Evolutionary conservation across 805 yeast genomes (phyloP).

Genomic region (Vanderwaltozyma yarrowii): DNA sequence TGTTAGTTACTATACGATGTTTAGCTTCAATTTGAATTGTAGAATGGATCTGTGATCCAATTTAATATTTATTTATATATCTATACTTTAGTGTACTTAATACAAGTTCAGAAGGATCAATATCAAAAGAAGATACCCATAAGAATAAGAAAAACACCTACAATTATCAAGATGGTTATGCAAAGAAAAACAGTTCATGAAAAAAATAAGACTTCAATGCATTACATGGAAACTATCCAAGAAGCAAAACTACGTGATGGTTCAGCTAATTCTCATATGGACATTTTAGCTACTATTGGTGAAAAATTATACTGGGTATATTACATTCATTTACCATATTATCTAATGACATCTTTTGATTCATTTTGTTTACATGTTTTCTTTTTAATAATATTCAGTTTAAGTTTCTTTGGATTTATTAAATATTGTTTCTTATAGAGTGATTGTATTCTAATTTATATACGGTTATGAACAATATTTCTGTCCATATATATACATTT

Average conservation of each 20-base stretch:
- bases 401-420: constrained; percentile 31
- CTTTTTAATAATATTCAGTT: constrained; percentile 29
- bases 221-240: constrained; percentile 5
- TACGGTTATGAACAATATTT: too few species aligned
- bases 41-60: too few species aligned
- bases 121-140: too few species aligned
- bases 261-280: constrained; percentile 8
- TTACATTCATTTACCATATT: constrained; percentile 36
- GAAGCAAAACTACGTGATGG: constrained; percentile 7
- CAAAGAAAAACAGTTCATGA: neutral
- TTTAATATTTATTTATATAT: too few species aligned
- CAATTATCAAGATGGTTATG: neutral
- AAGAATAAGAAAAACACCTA: too few species aligned
- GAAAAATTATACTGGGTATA: constrained; percentile 34
- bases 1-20: too few species aligned
- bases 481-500: too few species aligned
- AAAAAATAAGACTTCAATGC: neutral
- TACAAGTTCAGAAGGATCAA: too few species aligned
- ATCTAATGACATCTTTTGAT: constrained; percentile 34
- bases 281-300: constrained; percentile 22
- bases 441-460: neutral
- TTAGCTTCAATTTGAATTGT: too few species aligned
- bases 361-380: constrained; percentile 33
- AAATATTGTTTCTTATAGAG: constrained; percentile 20
- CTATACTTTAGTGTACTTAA: too few species aligned